Percentiles rank a stretch among this genome's conserved stretches.
Evolutionary conservation across 805 yeast genomes (phyloP).

Genomic region (Kazachstania psychrophila): DNA sequence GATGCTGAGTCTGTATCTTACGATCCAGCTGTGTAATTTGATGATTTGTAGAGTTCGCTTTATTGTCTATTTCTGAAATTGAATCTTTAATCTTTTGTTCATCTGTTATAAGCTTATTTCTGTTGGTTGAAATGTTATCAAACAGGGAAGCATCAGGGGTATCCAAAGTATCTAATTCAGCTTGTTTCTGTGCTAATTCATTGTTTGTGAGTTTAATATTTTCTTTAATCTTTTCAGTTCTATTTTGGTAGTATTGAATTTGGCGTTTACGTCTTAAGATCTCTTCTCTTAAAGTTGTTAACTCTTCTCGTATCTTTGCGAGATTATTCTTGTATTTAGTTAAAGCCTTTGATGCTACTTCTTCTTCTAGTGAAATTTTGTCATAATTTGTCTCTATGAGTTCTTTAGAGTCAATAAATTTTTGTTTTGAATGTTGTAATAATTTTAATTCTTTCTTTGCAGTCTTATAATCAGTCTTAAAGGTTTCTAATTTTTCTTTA

Average conservation of each 20-base stretch:
- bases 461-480: slow-evolving; percentile 22
- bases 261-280: slow-evolving; percentile 11
- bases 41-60: slow-evolving; percentile 32
- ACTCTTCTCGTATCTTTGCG: slow-evolving; percentile 5
- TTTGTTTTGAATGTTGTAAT: slow-evolving; percentile 20
- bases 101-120: slow-evolving; percentile 17
- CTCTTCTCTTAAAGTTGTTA: slow-evolving; percentile 14
- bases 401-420: slow-evolving; percentile 21
- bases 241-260: slow-evolving; percentile 16
- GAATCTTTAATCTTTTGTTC: slow-evolving; percentile 11
- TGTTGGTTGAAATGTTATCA: slow-evolving; percentile 12
- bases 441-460: slow-evolving; percentile 24
- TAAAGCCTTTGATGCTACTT: slow-evolving; percentile 12
- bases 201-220: slow-evolving; percentile 8
- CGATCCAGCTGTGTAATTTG: slow-evolving; percentile 32
- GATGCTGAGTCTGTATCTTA: slow-evolving; percentile 31
- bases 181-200: slow-evolving; percentile 7
- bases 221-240: slow-evolving; percentile 14
- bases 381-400: background rate
- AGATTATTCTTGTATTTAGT: slow-evolving; percentile 28
- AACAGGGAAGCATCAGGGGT: slow-evolving; percentile 14
- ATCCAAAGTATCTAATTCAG: slow-evolving; percentile 6
- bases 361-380: too few relatives aligned
- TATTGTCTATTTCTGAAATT: slow-evolving; percentile 22
- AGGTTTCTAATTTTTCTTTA: slow-evolving; percentile 21